Percentiles rank a stretch among this genome's conserved stretches.
These are phyloP conservation scores for Arthrobotrys musiformis DNA, from an alignment of 2,329 filamentous ascomycete species.

Conservation along the genomic window DNA sequence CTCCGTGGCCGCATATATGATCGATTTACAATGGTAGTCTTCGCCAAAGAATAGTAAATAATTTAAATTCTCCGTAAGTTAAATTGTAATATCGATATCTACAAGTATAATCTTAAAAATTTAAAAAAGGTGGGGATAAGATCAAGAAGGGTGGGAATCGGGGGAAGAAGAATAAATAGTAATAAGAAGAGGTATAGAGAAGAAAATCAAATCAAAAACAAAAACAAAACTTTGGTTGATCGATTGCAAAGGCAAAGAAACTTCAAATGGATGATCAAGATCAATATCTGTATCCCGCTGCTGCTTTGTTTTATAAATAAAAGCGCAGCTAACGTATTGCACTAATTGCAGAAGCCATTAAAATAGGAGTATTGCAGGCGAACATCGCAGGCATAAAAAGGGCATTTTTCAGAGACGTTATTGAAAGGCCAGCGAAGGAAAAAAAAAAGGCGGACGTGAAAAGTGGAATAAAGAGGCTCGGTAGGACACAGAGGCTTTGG, in stretches of 20 bases:
- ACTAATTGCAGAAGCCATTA: not conserved
- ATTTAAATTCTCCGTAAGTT: not conserved
- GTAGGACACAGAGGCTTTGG: not conserved
- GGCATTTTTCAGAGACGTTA: not conserved
- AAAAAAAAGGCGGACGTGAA: not conserved
- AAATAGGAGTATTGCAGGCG: not conserved
- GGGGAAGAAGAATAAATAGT: not conserved
- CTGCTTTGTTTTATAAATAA: not conserved
- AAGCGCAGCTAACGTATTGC: not conserved
- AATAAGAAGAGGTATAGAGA: no score
- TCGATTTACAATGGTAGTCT: no score
- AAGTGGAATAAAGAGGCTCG: not conserved
- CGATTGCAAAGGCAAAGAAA: not conserved
- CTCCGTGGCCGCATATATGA: no score
- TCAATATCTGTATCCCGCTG: not conserved
- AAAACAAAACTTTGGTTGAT: not conserved
- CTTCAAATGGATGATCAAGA: not conserved
- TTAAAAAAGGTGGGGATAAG: not conserved
- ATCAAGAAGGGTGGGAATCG: not conserved
- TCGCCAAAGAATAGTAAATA: not conserved
- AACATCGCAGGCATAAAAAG: not conserved
- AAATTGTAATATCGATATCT: conserved; percentile 10
- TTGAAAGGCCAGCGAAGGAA: no score
- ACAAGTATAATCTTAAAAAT: not conserved
- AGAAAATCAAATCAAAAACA: no score